Conservation (phyloP, 805 yeast genomes). For the Nakazawaea populi region DNA sequence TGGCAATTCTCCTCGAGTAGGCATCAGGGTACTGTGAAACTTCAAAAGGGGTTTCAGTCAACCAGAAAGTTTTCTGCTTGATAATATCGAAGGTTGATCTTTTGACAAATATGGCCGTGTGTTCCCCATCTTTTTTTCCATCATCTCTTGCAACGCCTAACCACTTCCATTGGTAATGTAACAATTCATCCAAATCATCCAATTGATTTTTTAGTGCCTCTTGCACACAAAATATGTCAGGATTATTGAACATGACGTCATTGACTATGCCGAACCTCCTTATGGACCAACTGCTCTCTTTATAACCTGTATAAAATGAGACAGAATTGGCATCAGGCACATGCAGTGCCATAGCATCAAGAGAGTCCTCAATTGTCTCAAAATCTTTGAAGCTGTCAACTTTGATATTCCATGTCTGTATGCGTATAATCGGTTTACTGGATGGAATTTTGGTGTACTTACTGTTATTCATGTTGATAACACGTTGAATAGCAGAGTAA, state of each 20-base stretch:
- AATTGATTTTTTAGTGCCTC: conserved; percentile 44
- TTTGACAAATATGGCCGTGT: conserved; percentile 40
- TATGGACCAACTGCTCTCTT: conserved; percentile 28
- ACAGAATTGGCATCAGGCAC: conserved; percentile 19
- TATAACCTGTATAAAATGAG: conserved; percentile 19
- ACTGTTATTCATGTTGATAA: conserved; percentile 4
- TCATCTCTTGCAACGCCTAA: conserved; percentile 42
- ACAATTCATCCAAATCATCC: conserved; percentile 30
- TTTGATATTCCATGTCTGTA: conserved; percentile 25
- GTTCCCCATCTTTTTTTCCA: conserved; percentile 45
- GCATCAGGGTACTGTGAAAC: conserved; percentile 41
- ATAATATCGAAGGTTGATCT: conserved; percentile 30
- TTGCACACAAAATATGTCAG: conserved; percentile 36
- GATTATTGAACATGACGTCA: conserved; percentile 26
- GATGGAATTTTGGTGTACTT: conserved; percentile 4
- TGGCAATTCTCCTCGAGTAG: conserved; percentile 32
- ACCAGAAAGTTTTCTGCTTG: conserved; percentile 42
- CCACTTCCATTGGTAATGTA: conserved; percentile 36
- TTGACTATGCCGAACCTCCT: conserved; percentile 29
- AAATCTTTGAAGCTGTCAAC: conserved; percentile 18
- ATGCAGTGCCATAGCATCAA: conserved; percentile 13
- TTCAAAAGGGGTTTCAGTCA: conserved; percentile 46
- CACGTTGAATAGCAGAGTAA: conserved; percentile 5
- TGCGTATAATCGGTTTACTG: conserved; percentile 3
- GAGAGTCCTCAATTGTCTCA: conserved; percentile 17